These are phyloP conservation scores for Rhizoclosmatium sp. DNA, from an alignment of 192 early-diverging fungal species.

Conservation along the genomic window DNA sequence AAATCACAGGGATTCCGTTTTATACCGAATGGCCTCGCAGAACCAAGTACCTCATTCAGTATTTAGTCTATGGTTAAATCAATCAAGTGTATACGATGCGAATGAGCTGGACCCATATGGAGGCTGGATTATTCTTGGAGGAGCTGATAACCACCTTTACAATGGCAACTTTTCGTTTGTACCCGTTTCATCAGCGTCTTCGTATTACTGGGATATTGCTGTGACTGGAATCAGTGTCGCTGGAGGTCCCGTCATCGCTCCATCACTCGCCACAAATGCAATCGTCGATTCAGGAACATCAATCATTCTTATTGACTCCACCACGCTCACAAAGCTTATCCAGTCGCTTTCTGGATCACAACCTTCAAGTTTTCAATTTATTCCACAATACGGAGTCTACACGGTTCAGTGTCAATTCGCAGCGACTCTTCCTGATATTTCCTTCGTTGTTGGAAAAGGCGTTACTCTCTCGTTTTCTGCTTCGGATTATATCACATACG, in stretches of 20 bases:
- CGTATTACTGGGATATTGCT: background rate
- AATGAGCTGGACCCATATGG: background rate
- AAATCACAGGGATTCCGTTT: too few species aligned
- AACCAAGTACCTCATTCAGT: background rate
- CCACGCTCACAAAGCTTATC: background rate
- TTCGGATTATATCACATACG: background rate
- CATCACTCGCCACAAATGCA: background rate
- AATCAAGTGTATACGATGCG: background rate
- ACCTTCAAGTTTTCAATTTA: background rate
- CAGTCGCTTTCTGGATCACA: background rate
- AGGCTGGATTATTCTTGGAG: slow-evolving; percentile 20
- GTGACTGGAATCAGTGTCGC: background rate
- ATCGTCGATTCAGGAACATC: slow-evolving; percentile 9
- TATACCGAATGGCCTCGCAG: background rate
- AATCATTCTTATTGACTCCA: background rate
- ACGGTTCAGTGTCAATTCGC: background rate
- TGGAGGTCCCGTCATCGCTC: too few species aligned
- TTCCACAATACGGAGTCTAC: background rate
- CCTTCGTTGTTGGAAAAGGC: background rate
- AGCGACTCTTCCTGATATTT: slow-evolving; percentile 3
- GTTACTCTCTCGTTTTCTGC: background rate
- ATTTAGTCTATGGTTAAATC: slow-evolving; percentile 30
- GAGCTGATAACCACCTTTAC: slow-evolving; percentile 23
- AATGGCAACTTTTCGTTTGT: slow-evolving; percentile 12
- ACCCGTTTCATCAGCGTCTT: background rate